These are phyloP conservation scores for Chrysoporthe puriensis DNA, from an alignment of 2,329 filamentous ascomycete genomes.

Conservation along the genomic window DNA sequence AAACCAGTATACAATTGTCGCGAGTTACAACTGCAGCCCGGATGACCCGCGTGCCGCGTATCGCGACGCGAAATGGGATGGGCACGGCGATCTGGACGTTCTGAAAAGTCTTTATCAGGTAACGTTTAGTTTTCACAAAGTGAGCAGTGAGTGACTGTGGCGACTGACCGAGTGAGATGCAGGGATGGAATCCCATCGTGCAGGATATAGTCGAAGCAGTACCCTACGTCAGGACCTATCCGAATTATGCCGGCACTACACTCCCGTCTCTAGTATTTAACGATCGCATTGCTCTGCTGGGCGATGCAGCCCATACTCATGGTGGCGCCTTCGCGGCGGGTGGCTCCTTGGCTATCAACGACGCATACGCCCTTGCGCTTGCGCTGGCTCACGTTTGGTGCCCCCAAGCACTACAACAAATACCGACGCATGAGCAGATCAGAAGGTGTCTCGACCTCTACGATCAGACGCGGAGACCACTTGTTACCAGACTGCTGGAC, in stretches of 20 bases:
- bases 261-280: conserved; percentile 38
- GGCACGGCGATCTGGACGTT: conserved; percentile 34
- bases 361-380: conserved; percentile 40
- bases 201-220: conserved; percentile 38
- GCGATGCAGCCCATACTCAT: conserved; percentile 44
- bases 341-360: conserved; percentile 44
- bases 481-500: conserved; percentile 37
- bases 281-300: conserved; percentile 38
- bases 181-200: conserved; percentile 43
- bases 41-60: conserved; percentile 32
- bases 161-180: background rate
- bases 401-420: background rate
- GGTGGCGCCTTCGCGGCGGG: conserved; percentile 38
- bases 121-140: background rate
- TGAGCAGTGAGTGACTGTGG: background rate
- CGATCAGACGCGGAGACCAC: conserved; percentile 39
- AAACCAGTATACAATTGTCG: conserved; percentile 39
- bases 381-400: conserved; percentile 29
- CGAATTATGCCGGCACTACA: conserved; percentile 38
- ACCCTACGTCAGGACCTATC: conserved; percentile 37
- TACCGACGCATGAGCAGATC: background rate
- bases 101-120: conserved; percentile 36
- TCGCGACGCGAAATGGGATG: conserved; percentile 35
- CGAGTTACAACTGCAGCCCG: conserved; percentile 34
- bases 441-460: conserved; percentile 37